These are phyloP conservation scores for Cladosporium oxysporum DNA, from an alignment of 2,329 filamentous ascomycete genomes.

Conservation along the genomic window DNA sequence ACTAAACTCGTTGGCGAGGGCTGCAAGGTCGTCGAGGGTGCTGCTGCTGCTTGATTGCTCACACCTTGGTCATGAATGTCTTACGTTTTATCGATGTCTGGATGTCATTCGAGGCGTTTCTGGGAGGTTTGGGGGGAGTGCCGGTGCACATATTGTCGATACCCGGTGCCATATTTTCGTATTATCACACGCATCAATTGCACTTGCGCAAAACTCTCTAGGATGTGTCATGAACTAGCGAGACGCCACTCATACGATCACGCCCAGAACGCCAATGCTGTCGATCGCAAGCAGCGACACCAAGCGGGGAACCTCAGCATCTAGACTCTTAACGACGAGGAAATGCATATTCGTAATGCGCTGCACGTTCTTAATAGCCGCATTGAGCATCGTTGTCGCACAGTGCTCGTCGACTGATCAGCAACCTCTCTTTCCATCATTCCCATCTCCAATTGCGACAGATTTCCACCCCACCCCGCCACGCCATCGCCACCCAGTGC, in stretches of 20 bases:
- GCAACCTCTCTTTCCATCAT: neutral
- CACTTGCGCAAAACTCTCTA: neutral
- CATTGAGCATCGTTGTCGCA: neutral
- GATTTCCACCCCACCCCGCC: conserved; percentile 27
- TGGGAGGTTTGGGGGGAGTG: neutral
- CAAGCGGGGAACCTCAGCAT: conserved; percentile 1
- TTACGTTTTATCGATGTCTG: neutral
- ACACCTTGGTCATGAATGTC: neutral
- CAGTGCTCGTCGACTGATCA: neutral
- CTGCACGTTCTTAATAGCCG: neutral
- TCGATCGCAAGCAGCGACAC: neutral
- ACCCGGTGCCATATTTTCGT: conserved; percentile 13
- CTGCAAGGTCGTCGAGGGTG: conserved; percentile 58
- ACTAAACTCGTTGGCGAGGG: conserved; percentile 73
- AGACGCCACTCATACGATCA: neutral
- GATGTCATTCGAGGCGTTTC: neutral
- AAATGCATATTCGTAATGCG: neutral
- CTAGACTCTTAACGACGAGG: neutral
- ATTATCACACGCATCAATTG: neutral
- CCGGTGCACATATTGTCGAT: conserved; percentile 5
- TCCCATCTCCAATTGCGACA: neutral
- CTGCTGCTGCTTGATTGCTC: conserved; percentile 28
- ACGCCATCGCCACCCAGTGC: conserved; percentile 24
- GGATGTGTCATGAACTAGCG: neutral
- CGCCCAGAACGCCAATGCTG: neutral